Evolutionary conservation across 495 filamentous ascomycete species (phyloP), one percentile per base, ranked within the genome.

Genomic region (Choiromyces venosus): DNA sequence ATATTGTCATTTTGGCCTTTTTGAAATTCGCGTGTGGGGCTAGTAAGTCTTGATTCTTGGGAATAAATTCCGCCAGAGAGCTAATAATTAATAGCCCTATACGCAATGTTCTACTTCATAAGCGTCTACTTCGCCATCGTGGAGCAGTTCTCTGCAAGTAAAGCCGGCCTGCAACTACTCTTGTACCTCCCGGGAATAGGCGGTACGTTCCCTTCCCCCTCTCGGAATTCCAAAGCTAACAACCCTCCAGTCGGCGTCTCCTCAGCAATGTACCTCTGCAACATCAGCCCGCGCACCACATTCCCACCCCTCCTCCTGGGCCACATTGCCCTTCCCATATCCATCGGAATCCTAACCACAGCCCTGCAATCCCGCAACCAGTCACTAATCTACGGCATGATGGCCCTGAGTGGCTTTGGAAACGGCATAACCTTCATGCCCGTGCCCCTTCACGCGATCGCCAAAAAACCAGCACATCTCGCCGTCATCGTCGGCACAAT

Each of bases 31-130:
- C 73, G 3, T 56, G 39, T 0, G 68, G 68, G 19, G 44, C 19
- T 46, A 10, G 44, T 46, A n/a, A n/a, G 21, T 46, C 44, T 46
- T 46, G 1, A 16, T 10, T 21, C 44, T 46, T n/a, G 6, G 21
- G n/a, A 7, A 21, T 0, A 2, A 46, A 46, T 46, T 21, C 44
- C 5, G 9, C 18, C 21, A 46, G 44, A 46, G 44, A 46, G 19
- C 44, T 46, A 6, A 46, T 21, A n/a, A n/a, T 46, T 5, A n/a
- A n/a, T 77, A 73, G 79, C 82, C 36, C 81, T 84, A 70, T 85
- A 83, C 75, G 83, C 83, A 16, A 81, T 85, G 18, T 85, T 86
- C 76, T 86, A 86, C 71, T 86, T 85, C 73, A 82, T 86, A 69
- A 81, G 82, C 29, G 76, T 84, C 29, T 86, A 84, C 76, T 86